Conservation (phyloP, 2,329 filamentous ascomycete species). For the Alternaria dauci region DNA sequence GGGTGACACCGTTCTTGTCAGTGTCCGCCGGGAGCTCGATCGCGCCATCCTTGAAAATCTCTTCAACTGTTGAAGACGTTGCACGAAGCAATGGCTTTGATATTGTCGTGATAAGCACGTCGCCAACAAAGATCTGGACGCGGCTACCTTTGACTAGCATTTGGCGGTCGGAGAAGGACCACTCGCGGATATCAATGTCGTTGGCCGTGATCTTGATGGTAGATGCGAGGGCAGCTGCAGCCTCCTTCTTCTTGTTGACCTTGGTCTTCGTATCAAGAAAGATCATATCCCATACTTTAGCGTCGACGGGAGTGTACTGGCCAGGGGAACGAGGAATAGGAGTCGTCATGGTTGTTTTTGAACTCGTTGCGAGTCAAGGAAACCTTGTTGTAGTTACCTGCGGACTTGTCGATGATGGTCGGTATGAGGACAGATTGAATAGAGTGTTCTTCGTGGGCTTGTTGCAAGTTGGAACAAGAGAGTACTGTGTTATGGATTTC, state of each 20-base stretch:
- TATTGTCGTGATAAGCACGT: not conserved
- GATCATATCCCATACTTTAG: not conserved
- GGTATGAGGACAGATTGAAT: not conserved
- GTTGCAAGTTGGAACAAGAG: not conserved
- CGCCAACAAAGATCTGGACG: accelerated
- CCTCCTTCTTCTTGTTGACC: not conserved
- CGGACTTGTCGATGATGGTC: not conserved
- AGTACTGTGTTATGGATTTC: too few species aligned
- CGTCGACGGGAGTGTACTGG: not conserved
- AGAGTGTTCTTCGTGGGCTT: not conserved
- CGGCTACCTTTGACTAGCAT: not conserved
- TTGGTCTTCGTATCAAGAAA: not conserved
- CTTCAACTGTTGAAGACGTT: not conserved
- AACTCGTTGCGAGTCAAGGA: too few species aligned
- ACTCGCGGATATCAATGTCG: not conserved
- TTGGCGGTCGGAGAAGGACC: not conserved
- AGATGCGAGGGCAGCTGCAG: not conserved
- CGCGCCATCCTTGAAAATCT: accelerated
- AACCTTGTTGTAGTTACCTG: too few species aligned
- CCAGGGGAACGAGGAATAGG: too few species aligned
- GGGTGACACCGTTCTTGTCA: accelerated
- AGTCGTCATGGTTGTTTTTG: not conserved
- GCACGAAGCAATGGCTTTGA: not conserved
- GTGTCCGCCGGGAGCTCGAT: not conserved
- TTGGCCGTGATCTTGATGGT: not conserved